phyloP scores from a whole-genome alignment of 2,329 filamentous ascomycete genomes.

The Ramichloridium luteum region DNA sequence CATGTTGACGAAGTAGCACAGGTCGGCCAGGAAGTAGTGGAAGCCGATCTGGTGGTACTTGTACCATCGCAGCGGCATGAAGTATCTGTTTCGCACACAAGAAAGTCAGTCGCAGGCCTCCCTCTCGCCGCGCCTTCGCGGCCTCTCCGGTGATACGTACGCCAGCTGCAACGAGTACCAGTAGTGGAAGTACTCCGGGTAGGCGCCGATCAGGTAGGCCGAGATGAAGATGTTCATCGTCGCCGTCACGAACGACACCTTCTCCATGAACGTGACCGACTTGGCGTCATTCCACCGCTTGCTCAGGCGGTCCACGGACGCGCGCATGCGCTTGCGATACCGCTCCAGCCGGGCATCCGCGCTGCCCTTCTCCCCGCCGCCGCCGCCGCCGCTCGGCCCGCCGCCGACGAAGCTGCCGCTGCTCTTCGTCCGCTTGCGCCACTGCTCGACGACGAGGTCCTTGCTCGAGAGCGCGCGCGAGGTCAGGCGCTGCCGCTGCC shows the following conservation, averaged over 20 bases:
- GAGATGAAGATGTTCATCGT: constrained; percentile 97
- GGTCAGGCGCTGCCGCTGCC: constrained; percentile 69
- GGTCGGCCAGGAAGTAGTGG: constrained; percentile 92
- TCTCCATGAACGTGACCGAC: constrained; percentile 78
- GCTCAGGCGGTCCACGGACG: constrained; percentile 76
- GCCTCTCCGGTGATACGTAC: constrained; percentile 11
- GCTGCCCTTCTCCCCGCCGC: constrained; percentile 59
- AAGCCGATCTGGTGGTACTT: constrained; percentile 85
- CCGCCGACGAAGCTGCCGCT: constrained; percentile 64
- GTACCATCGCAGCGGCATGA: constrained; percentile 92
- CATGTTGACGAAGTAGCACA: constrained; percentile 97
- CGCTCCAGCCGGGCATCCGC: constrained; percentile 87
- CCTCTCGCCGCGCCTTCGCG: not conserved
- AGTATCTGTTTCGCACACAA: constrained; percentile 48
- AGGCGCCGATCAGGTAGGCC: constrained; percentile 81
- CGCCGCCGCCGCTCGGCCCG: no score
- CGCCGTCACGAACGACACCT: constrained; percentile 89
- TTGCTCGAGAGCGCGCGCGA: constrained; percentile 65
- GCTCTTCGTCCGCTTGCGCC: constrained; percentile 62
- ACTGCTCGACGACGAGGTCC: constrained; percentile 83
- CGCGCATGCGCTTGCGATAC: constrained; percentile 77
- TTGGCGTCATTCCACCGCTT: constrained; percentile 81
- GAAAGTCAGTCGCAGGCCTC: not conserved
- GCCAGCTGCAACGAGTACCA: constrained; percentile 54
- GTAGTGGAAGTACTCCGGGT: constrained; percentile 72